Base-by-base conservation (phyloP, 2,329 filamentous ascomycete species). In the Dothideomycetidae sp. region DNA sequence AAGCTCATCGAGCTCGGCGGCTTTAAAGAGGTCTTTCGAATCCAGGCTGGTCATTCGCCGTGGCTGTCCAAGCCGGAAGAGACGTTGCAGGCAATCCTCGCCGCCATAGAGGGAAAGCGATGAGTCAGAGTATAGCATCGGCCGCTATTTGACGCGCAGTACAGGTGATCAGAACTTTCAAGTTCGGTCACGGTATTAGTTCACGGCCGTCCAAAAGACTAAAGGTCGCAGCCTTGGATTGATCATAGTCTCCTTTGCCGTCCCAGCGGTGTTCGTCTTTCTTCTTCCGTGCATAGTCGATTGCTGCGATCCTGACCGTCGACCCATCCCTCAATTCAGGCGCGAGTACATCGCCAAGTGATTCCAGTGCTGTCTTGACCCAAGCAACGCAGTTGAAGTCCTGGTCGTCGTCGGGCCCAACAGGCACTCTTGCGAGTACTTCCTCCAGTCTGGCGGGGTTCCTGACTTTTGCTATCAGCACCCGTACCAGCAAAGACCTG, bases 331-430 rank as follows among this genome's bases (percentile, higher is more conserved):
- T 28, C 1, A 50, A 42, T 14, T 45, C 50, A 3, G 50, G 59
- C 4, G 55, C 55, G n/a, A 63, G 5, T 47, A 50, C 19, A 52
- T n/a, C 21, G 34, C 48, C 12, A 5, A 58, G 36, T 3, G 11
- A 40, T 37, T 54, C 42, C 19, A 64, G 42, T 3, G 60, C 61
- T 44, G 66, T 60, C 40, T 56, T 52, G 3, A 64, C 55, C 62
- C 60, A 66, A 0, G 16, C 42, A 1, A 64, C 57, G 46, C 61
- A 66, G 40, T 63, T 64, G 58, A 60, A 66, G n/a, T 50, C 52
- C 10, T 44, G 37, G 16, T 50, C 32, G 21, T 26, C n/a, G n/a
- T 26, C 21, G 21, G 21, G 21, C 7, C n/a, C 7, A 7, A 26
- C 21, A 7, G 21, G 21, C 7, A 26, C 21, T n/a, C n/a, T 7